Base-by-base conservation (phyloP, 768 basidiomycete genomes). In the Panellus pusillus region DNA sequence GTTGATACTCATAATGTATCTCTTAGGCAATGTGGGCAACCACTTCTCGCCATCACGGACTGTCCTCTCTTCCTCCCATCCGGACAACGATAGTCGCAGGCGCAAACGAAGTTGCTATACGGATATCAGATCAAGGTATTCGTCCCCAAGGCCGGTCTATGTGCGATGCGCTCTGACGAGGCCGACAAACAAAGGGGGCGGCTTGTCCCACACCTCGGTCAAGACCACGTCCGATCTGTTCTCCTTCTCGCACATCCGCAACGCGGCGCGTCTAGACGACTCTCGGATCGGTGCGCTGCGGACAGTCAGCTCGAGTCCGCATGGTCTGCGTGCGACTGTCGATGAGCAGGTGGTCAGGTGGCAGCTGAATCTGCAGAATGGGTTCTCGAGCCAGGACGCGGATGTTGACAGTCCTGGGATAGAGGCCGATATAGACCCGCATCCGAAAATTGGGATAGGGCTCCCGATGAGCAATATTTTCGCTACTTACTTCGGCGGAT, bases 381-480 rank as follows among this genome's bases (percentile, higher is more conserved):
- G 55, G n/a, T 60, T 60, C 27, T 63, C 61, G 24, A 6, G 24
- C 42, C 50, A 58, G 29, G 63, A 68, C 49, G 54, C 58, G 37
- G 47, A 57, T 29, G 61, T 69, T 28, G 70, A 74, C 56, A 6
- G 24, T 24, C 73, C 74, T 20, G 79, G 80, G 50, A 69, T 70
- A 20, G 72, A 73, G 36, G 75, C 72, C 9, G 75, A 75, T 4
- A 74, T 79, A 35, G 78, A 75, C 28, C 72, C 73, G 7, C 87
- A 86, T 66, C 79, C 80, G 41, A 76, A 80, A 39, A 87, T 93
- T 51, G 91, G 91, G 2, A 85, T 93, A 41, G 91, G 91, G 6
- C 70, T 93, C 17, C 90, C 91, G 0, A 91, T 93, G 90, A 90
- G 91, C 66, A 87, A 91, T 63, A 92, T 93, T 32, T 93, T 84